Evolutionary conservation across 1,284 basidiomycete species (phyloP), one percentile per base, ranked within the genome.

Genomic region (Hemileccinum hortonii): DNA sequence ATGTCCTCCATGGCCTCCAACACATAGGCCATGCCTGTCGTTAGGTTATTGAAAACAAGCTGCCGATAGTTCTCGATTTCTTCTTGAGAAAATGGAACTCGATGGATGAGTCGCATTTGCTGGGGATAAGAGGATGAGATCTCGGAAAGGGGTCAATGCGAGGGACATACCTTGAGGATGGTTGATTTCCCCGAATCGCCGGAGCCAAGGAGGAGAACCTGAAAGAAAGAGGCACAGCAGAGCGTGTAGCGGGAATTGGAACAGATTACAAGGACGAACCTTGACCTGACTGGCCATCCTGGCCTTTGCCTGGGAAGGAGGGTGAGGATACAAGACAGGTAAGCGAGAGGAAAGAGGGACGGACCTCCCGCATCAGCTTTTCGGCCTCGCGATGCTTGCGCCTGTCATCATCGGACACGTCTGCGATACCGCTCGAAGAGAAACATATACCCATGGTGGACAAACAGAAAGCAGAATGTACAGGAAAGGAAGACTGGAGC

Each of bases 131-230:
- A 12, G 30, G 30, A n/a, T 46, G 37, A 58, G 46, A 44, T 29
- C 19, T 43, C 11, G 21, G 30, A 6, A 32, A 29, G 8, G 22
- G n/a, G n/a, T 3, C 8, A 14, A 62, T 43, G 62, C 29, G 26
- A 11, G 43, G 24, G 18, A 60, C 74, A 38, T 52, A 87, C 88
- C 77, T 94, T 94, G 67, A 94, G 80, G 60, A 94, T 80, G 6
- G 94, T 97, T 12, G 90, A 93, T 73, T 98, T 98, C 41, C 94
- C 94, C 30, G 88, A 92, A 66, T 96, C 94, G 35, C 94, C 94
- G 40, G 94, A 94, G 35, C 94, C 94, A 29, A 97, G 79, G 22
- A 98, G 78, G 49, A 97, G 77, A n/a, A 90, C 87, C 87, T 89
- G 58, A 19, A 35, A 26, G 26, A 33, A 19, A 29, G 22, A 48